Base-by-base conservation (phyloP, 2,329 filamentous ascomycete species). In the Raffaelea arxii region DNA sequence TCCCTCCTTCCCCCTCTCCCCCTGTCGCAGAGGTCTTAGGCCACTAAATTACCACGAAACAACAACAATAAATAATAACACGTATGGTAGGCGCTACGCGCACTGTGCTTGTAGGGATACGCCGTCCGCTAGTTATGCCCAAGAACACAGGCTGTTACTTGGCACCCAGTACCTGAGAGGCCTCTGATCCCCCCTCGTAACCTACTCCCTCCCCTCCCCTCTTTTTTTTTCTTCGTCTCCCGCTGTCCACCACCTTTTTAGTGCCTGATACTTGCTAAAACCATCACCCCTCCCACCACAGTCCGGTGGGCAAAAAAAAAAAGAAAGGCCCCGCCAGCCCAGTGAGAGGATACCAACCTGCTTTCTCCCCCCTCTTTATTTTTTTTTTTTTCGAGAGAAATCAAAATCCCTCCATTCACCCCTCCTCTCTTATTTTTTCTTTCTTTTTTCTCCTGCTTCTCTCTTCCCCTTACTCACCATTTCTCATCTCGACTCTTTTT, bases 141-240 rank as follows among this genome's bases (percentile, higher is more conserved):
- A n/a, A n/a, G n/a, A n/a, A n/a, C n/a, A n/a, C n/a, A n/a, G n/a
- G n/a, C n/a, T n/a, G n/a, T n/a, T n/a, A n/a, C n/a, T n/a, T n/a
- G n/a, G n/a, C n/a, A n/a, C n/a, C n/a, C n/a, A n/a, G n/a, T n/a
- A n/a, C n/a, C n/a, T n/a, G n/a, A n/a, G n/a, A 32, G 27, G 27
- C 27, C 27, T 32, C 16, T 16, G 16, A 16, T 32, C 9, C 16
- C 16, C 37, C 37, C 23, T 40, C 25, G 23, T 56, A 55, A 53
- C 54, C 55, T 54, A 51, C 53, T 57, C 58, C 54, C 58, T 57
- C 54, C 56, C 57, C 56, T 56, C 56, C 59, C 54, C 46, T 58
- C 54, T 55, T 52, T 53, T 52, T 54, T 53, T 53, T 54, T 14
- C 36, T n/a, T 38, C 36, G 21, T n/a, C 38, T 23, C 38, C 6